Evolutionary conservation across 2,329 filamentous ascomycete species (phyloP).

Genomic region (Atkinsonella texensis): DNA sequence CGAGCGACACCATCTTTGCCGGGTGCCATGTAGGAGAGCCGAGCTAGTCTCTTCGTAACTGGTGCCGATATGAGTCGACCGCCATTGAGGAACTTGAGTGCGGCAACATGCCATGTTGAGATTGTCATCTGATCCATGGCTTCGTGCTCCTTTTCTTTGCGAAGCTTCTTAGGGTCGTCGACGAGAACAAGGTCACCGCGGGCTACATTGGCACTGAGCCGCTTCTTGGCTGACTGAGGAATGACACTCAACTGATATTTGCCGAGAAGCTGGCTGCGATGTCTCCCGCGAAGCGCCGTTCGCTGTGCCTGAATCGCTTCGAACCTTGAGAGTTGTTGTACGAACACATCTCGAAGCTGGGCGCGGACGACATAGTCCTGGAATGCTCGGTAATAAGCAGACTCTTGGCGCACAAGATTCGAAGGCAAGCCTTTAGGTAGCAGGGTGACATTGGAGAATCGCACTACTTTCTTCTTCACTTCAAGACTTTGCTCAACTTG

Average conservation of each 20-base stretch:
- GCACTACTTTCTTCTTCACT: constrained; percentile 59
- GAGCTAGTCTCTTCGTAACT: constrained; percentile 48
- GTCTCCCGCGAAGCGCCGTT: constrained; percentile 57
- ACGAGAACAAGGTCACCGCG: constrained; percentile 55
- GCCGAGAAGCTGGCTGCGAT: constrained; percentile 72
- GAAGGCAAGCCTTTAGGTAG: constrained; percentile 39
- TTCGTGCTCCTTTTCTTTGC: constrained; percentile 67
- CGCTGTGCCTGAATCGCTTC: constrained; percentile 80
- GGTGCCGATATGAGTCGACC: constrained; percentile 53
- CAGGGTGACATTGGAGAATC: constrained; percentile 49
- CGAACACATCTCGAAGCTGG: constrained; percentile 62
- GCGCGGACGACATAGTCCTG: constrained; percentile 58
- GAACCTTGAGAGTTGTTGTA: constrained; percentile 73
- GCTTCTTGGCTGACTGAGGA: constrained; percentile 57
- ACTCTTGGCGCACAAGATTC: constrained; percentile 47
- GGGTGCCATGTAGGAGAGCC: constrained; percentile 37
- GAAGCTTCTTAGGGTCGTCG: constrained; percentile 50
- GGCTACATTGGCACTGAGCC: constrained; percentile 59
- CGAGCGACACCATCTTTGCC: constrained; percentile 30
- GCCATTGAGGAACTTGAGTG: constrained; percentile 48
- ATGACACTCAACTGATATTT: constrained; percentile 69
- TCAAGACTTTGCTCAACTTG: constrained; percentile 14
- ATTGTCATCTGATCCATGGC: constrained; percentile 60
- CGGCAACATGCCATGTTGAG: constrained; percentile 49
- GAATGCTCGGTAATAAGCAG: constrained; percentile 82